Evolutionary conservation across 352 stramenopile species (phyloP), one percentile per base, ranked within the genome.

Genomic region (Pythium coloratum): DNA sequence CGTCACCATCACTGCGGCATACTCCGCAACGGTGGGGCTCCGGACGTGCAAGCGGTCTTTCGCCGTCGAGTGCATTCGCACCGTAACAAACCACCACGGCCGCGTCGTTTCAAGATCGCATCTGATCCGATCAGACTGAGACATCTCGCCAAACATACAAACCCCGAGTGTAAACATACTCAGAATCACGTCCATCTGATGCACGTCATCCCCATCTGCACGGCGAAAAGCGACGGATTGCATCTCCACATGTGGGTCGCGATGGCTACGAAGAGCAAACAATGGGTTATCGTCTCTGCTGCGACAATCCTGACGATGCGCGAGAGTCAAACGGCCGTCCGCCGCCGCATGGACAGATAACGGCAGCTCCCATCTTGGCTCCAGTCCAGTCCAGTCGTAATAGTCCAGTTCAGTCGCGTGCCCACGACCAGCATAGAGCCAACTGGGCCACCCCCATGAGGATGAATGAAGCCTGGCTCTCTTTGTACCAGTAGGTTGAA

Each of bases 21-120:
- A 30, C 18, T 53, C n/a, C 46, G 14, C n/a, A 0, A 4, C n/a
- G 24, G 20, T 53, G 3, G 28, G 28, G n/a, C 18, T 5, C n/a
- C 9, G 46, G 1, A 16, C 46, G 46, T 49, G 42, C 42, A 49
- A 49, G 42, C 42, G 42, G 42, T 26, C 42, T 24, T 53, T 26
- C n/a, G 8, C 20, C 20, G 46, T 53, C 46, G 46, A 32, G n/a
- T 14, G 46, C 46, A 53, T 53, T 53, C 6, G 12, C 38, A 18
- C 0, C 28, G 28, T n/a, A 16, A 2, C n/a, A 28, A 28, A 50
- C n/a, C 42, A 50, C 7, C 30, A 9, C 10, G 18, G n/a, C 18
- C 46, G 46, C 46, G 46, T 53, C 46, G 46, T 53, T 53, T 53
- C 46, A 32, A 32, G 46, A 53, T 53, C 46, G 46, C 46, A 53